Evolutionary conservation across 345 rosid species (phyloP).

Genomic region (Brassica incana): DNA sequence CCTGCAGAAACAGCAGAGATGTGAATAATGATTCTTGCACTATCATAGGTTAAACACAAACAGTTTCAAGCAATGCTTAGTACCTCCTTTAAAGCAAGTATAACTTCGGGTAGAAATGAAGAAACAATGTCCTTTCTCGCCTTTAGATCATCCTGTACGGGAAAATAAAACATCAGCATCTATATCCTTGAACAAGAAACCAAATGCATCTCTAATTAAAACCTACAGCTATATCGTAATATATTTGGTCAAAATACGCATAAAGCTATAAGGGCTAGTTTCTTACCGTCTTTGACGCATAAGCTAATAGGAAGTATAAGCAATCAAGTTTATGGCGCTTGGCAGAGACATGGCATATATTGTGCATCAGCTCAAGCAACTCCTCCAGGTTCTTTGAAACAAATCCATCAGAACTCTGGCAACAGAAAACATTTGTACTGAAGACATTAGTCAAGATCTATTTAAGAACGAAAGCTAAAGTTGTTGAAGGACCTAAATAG

Average conservation of each 20-base stretch:
- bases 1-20: conserved; percentile 47
- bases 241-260: conserved; percentile 13
- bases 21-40: conserved; percentile 21
- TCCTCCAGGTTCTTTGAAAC: conserved; percentile 62
- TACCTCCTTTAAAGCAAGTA: conserved; percentile 96
- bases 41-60: conserved; percentile 4
- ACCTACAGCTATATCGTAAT: neutral
- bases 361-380: conserved; percentile 68
- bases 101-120: conserved; percentile 83
- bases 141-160: conserved; percentile 63
- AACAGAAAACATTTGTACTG: conserved; percentile 15
- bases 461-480: neutral
- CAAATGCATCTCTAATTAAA: conserved; percentile 1
- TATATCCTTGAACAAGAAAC: neutral
- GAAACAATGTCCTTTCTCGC: conserved; percentile 53
- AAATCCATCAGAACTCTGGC: conserved; percentile 61
- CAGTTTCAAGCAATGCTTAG: conserved; percentile 22
- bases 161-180: conserved; percentile 5
- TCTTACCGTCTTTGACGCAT: conserved; percentile 57
- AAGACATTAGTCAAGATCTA: conserved; percentile 17
- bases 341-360: conserved; percentile 90
- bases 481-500: conserved; percentile 18
- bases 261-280: conserved; percentile 11
- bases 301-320: conserved; percentile 68
- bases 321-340: conserved; percentile 92